Evolutionary conservation across 2,329 filamentous ascomycete genomes (phyloP), one percentile per base, ranked within the genome.

Genomic region (Cordyceps tenuipes): DNA sequence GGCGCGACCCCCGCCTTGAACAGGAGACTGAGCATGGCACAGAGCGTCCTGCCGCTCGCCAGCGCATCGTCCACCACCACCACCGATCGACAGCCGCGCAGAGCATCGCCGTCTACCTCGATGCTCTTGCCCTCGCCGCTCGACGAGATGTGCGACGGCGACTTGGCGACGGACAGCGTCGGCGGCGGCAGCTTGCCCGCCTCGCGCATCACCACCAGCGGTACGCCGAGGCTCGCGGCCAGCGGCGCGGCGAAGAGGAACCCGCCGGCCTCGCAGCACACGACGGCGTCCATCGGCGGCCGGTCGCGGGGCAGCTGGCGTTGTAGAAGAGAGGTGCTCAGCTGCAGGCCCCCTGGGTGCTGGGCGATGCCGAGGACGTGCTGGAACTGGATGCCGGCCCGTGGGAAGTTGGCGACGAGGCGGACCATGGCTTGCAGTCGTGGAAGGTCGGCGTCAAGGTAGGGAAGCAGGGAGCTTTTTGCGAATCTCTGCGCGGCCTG

Each of bases 51-150:
- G 1, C 82, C 82, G 0, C 79, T 81, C 6, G 83, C 75, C 60
- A 86, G 76, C 31, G 84, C 82, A 68, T 86, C 83, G 61, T 86
- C 83, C 5, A 86, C 74, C 0, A 85, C 75, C n/a, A 85, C 72
- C 12, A 85, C 77, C 4, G 71, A 72, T 4, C 68, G 70, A 1
- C 70, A 75, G 41, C 29, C 66, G 0, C 71, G 64, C 19, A 86
- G 36, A 43, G 70, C 68, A 70, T 76, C 70, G 19, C 65, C 65
- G 17, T 72, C 72, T 67, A 86, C 81, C 70, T 83, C 82, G 7
- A 86, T 75, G 23, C 3, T 58, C 34, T 12, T 50, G n/a, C 5
- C 7, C 5, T 12, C 44, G 9, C 36, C 62, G 12, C 9, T 36
- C 53, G 57, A 77, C 0, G 82, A 84, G 46, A 87, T 80, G 67